Conservation (phyloP, 345 rosid species). For the Populus ilicifolia region DNA sequence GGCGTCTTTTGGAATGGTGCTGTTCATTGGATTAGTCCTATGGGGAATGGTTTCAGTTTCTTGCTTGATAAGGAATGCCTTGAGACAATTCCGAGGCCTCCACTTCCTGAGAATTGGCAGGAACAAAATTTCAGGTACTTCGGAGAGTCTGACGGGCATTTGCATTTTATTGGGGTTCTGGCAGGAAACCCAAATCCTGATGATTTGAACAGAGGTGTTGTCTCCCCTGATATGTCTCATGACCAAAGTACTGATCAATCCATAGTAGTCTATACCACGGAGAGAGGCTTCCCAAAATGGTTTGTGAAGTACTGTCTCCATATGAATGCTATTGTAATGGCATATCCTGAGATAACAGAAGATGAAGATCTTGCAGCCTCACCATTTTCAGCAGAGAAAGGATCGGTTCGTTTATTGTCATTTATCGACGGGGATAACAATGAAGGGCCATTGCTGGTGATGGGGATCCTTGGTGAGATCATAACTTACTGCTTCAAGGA, state of each 20-base stretch:
- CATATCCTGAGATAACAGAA: constrained; percentile 14
- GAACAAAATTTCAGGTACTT: constrained; percentile 2
- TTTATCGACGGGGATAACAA: not conserved
- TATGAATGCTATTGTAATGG: not conserved
- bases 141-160: not conserved
- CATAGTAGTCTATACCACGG: constrained; percentile 17
- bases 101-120: constrained; percentile 1
- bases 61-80: not conserved
- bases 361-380: not conserved
- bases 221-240: not conserved
- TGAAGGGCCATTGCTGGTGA: not conserved
- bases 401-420: not conserved
- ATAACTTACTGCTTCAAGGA: not conserved
- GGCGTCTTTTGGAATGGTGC: constrained; percentile 20
- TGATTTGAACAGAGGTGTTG: not conserved
- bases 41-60: not conserved
- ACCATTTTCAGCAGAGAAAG: not conserved
- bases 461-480: not conserved
- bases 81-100: not conserved
- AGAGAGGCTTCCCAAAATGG: constrained; percentile 5
- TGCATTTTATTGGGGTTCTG: constrained; percentile 11
- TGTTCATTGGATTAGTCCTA: constrained; percentile 15
- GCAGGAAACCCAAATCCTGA: not conserved
- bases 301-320: not conserved
- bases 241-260: not conserved